phyloP scores from a whole-genome alignment of 2,329 filamentous ascomycete species.

The Aquanectria penicillioides region DNA sequence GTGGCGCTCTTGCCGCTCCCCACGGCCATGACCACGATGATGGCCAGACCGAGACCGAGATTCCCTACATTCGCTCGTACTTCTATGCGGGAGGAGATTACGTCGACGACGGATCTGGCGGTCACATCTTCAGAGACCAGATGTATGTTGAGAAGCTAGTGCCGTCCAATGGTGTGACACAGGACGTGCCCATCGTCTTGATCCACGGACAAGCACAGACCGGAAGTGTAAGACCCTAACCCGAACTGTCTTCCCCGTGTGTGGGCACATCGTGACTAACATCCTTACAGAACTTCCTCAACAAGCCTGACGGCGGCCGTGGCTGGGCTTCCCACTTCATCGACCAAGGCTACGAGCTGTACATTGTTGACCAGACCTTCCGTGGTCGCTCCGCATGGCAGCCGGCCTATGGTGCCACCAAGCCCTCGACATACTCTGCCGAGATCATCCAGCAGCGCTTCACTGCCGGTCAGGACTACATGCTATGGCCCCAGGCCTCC shows the following conservation, averaged over 20 bases:
- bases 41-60: constrained; percentile 5
- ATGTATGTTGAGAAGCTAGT: constrained; percentile 39
- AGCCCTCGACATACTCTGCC: constrained; percentile 27
- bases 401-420: constrained; percentile 12
- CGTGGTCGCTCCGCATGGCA: constrained; percentile 35
- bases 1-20: neutral
- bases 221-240: constrained; percentile 26
- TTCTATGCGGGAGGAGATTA: constrained; percentile 34
- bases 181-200: constrained; percentile 33
- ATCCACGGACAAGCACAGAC: constrained; percentile 38
- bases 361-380: constrained; percentile 36
- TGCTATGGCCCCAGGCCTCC: constrained; percentile 34
- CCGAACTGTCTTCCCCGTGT: neutral
- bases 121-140: constrained; percentile 35
- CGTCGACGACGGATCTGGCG: constrained; percentile 31
- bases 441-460: constrained; percentile 34
- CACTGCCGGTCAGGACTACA: constrained; percentile 28
- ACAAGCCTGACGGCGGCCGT: constrained; percentile 35
- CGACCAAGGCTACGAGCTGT: constrained; percentile 35
- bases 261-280: constrained; percentile 2
- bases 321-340: constrained; percentile 38
- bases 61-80: constrained; percentile 29
- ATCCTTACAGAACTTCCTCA: constrained; percentile 32
- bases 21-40: neutral
- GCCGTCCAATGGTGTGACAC: constrained; percentile 17